Evolutionary conservation across 345 rosid genomes (phyloP).

Genomic region (Eucalyptus melliodora): DNA sequence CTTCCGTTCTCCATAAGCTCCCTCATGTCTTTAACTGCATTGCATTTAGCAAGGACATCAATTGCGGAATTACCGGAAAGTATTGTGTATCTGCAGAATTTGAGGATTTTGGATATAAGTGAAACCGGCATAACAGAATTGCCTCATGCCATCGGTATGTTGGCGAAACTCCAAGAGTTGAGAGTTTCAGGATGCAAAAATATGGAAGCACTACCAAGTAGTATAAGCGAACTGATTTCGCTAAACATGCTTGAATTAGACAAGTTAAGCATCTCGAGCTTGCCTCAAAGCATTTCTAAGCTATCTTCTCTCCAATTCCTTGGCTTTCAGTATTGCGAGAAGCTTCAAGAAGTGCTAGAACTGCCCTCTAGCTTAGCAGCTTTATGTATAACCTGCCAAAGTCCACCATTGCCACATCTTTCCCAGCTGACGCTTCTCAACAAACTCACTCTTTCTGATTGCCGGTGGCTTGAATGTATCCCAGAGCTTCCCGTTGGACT

Average conservation of each 20-base stretch:
- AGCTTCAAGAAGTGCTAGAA: background rate
- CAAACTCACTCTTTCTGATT: background rate
- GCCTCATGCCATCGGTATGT: background rate
- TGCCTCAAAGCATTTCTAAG: background rate
- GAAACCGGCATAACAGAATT: background rate
- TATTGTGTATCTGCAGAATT: background rate
- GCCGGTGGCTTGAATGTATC: background rate
- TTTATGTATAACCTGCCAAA: background rate
- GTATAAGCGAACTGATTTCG: background rate
- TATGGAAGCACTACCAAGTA: accelerated
- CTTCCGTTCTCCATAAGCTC: background rate
- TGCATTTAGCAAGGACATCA: background rate
- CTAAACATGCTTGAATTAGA: background rate
- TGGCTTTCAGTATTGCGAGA: accelerated
- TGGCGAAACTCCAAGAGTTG: no score
- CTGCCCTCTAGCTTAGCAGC: background rate
- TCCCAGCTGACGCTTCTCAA: background rate
- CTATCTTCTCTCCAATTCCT: background rate
- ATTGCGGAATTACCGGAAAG: background rate
- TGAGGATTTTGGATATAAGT: background rate
- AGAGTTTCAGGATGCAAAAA: no score
- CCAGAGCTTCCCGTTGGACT: background rate
- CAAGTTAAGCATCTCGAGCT: background rate
- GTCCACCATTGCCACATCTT: background rate
- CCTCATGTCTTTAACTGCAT: background rate